Evolutionary conservation across 116 monocot species (phyloP), one percentile per base, ranked within the genome.

Genomic region (Trichopus zeylanicus): DNA sequence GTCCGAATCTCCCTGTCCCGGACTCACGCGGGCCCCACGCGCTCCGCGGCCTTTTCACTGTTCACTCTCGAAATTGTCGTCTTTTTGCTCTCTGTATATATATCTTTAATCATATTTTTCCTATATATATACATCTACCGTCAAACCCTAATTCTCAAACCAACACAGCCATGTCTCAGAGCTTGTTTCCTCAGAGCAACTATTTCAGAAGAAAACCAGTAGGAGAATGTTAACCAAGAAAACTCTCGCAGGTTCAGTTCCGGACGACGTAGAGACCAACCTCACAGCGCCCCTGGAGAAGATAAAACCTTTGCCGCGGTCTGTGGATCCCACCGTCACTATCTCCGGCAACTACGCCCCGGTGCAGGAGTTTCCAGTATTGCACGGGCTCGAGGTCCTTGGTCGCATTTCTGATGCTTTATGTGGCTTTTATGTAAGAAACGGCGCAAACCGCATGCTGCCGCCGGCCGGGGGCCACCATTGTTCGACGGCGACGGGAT

Each of bases 401-500:
- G 87, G 80, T 6, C 19, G 51, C 6, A 83, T 88, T 16, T 83
- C 83, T 3, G 25, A 32, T 3, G 46, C 2, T 1, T 34, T 34
- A 7, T 46, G 63, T 0, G 86, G 85, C 19, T 73, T 82, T 4
- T 93, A 93, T 73, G 27, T 88, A 11, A 65, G 93, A 10, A 88
- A 93, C 31, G 93, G 93, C 1, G 79, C 88, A 31, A 88, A 88
- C 74, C 93, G 87, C 1, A 57, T 76, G 61, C 48, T 92, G 29
- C 60, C 63, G 0, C 92, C 92, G 0, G 28, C 51, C 1, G 80
- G 70, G 0, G 73, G 80, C 21, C 86, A 91, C 70, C 91, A 91
- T 42, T 91, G 5, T 91, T 91, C 56, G 91, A 92, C 67, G 87
- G 92, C 26, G 92, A 92, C 57, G 92, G 87, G 19, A 92, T 92